phyloP scores from a whole-genome alignment of 371 early-diverging fungal species.

The Rhizopus stolonifer region DNA sequence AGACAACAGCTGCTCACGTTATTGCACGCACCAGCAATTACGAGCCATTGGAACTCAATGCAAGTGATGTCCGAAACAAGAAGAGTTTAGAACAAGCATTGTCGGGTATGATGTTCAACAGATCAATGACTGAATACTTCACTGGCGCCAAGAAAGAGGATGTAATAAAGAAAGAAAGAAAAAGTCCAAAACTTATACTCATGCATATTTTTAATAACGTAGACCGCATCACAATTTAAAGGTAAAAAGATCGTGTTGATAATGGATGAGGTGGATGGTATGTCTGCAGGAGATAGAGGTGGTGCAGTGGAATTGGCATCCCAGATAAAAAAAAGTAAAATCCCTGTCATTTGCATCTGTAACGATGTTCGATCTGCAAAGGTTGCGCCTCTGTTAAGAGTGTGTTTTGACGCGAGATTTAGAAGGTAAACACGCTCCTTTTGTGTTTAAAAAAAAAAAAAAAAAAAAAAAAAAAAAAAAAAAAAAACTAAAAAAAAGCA shows the following conservation, averaged over 20 bases:
- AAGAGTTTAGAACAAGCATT: constrained; percentile 70
- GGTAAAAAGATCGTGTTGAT: constrained; percentile 76
- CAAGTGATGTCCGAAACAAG: constrained; percentile 97
- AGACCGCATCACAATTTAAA: constrained; percentile 1
- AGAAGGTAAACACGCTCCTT: constrained; percentile 58
- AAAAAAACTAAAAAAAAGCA: background rate
- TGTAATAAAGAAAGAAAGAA: too few relatives aligned
- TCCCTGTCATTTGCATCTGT: constrained; percentile 99
- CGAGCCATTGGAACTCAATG: constrained; percentile 97
- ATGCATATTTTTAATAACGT: background rate
- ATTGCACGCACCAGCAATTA: constrained; percentile 80
- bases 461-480: background rate
- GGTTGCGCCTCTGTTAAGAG: constrained; percentile 83
- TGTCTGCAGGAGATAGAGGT: constrained; percentile 99
- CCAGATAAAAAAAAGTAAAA: constrained; percentile 89
- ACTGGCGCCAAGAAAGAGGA: background rate
- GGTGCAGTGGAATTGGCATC: constrained; percentile 92
- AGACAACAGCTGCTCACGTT: constrained; percentile 96
- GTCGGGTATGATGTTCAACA: constrained; percentile 60
- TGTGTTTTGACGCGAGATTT: constrained; percentile 92
- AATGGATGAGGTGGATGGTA: constrained; percentile 99
- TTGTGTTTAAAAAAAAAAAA: too few relatives aligned
- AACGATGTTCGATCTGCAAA: constrained; percentile 95
- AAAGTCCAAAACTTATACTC: too few relatives aligned
- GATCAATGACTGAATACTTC: constrained; percentile 73